These are phyloP conservation scores for Ustilaginoidea virens DNA, from an alignment of 2,329 filamentous ascomycete genomes.

Conservation along the genomic window DNA sequence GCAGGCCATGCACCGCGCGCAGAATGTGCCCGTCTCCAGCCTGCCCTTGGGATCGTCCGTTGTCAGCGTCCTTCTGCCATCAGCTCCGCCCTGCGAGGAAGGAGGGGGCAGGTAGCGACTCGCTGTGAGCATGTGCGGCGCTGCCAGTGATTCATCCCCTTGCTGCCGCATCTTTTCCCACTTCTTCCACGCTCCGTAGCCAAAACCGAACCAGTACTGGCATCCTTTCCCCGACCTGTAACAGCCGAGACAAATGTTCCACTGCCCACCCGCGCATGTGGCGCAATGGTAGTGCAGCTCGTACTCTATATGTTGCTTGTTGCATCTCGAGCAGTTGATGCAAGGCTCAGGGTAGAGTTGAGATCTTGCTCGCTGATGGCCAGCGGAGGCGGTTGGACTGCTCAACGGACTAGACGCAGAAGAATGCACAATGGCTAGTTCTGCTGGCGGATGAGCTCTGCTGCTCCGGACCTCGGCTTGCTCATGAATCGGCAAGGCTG, in stretches of 20 bases:
- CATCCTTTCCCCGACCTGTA: conserved; percentile 68
- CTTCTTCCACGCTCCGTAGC: conserved; percentile 49
- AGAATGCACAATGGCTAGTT: conserved; percentile 23
- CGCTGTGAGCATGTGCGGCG: conserved; percentile 42
- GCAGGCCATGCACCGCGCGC: conserved; percentile 56
- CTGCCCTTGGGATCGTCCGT: conserved; percentile 51
- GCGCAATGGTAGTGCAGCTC: conserved; percentile 73
- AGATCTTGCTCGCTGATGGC: conserved; percentile 26
- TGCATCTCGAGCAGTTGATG: conserved; percentile 58
- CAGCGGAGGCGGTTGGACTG: conserved; percentile 14
- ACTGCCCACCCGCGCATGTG: conserved; percentile 53
- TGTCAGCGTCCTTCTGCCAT: conserved; percentile 42
- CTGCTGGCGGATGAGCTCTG: conserved; percentile 20
- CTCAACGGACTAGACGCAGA: conserved; percentile 15
- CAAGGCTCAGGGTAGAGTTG: conserved; percentile 53
- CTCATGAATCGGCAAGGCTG: conserved; percentile 8
- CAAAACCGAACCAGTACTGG: conserved; percentile 78
- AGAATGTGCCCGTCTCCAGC: conserved; percentile 71
- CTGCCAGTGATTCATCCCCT: conserved; percentile 24
- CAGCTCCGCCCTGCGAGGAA: conserved; percentile 32
- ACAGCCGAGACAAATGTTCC: conserved; percentile 68
- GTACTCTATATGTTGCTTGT: conserved; percentile 61
- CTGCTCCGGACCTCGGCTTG: conserved; percentile 7
- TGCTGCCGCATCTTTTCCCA: conserved; percentile 41
- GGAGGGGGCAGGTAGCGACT: conserved; percentile 40